These are phyloP conservation scores for Lepiota venenata DNA, from an alignment of 768 basidiomycete species.

Conservation along the genomic window DNA sequence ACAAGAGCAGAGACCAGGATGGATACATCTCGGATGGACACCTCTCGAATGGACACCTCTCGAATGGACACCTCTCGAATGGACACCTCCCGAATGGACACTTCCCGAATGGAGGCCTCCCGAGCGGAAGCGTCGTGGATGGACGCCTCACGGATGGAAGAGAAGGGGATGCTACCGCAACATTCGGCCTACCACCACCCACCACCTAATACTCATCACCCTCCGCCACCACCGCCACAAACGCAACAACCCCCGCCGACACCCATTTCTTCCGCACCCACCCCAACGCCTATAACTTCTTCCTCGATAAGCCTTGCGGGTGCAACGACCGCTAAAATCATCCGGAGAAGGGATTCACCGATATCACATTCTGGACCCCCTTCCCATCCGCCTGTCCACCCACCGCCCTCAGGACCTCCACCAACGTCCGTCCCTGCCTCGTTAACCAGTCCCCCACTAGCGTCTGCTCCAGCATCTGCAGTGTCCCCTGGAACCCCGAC, in stretches of 20 bases:
- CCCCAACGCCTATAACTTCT: conserved; percentile 9
- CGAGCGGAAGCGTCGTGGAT: too few species aligned
- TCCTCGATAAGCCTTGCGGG: conserved; percentile 10
- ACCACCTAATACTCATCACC: conserved; percentile 3
- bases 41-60: not conserved
- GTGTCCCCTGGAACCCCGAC: conserved; percentile 12
- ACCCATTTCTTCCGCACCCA: conserved; percentile 9
- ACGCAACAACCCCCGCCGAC: conserved; percentile 8
- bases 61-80: not conserved
- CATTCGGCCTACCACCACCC: conserved; percentile 3
- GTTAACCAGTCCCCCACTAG: conserved; percentile 9
- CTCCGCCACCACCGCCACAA: conserved; percentile 2
- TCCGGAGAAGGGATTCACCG: conserved; percentile 7
- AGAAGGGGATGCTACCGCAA: conserved; percentile 5
- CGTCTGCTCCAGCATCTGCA: conserved; percentile 9
- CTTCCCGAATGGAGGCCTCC: conserved; percentile 1
- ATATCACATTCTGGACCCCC: conserved; percentile 19
- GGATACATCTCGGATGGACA: not conserved
- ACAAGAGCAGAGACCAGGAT: not conserved
- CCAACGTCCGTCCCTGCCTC: conserved; percentile 13
- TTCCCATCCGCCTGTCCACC: conserved; percentile 19
- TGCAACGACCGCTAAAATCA: conserved; percentile 8
- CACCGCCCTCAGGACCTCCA: conserved; percentile 14
- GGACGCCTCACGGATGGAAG: conserved; percentile 4
- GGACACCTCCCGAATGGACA: not conserved